These are phyloP conservation scores for Panicum virgatum DNA, from an alignment of 202 grass and related monocot genomes.

Conservation along the genomic window DNA sequence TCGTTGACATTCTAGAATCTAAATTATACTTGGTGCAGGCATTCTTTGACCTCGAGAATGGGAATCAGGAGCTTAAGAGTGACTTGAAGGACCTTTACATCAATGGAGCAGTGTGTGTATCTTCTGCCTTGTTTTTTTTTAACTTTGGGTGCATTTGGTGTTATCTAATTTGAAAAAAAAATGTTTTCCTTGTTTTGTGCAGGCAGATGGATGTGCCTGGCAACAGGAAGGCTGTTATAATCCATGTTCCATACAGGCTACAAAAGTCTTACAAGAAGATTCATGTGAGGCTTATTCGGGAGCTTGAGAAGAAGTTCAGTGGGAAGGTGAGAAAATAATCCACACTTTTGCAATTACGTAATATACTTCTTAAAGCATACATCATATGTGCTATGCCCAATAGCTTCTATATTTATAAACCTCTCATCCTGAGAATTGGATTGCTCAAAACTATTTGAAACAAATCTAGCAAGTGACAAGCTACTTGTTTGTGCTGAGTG, in stretches of 20 bases:
- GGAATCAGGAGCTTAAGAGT: conserved; percentile 59
- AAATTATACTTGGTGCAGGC: conserved; percentile 29
- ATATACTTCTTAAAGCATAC: background rate
- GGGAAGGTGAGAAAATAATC: conserved; percentile 43
- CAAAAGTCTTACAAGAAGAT: conserved; percentile 63
- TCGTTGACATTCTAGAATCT: conserved; percentile 16
- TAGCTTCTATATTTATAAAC: background rate
- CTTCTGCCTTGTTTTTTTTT: background rate
- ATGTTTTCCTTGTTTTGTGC: conserved; percentile 4
- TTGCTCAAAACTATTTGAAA: background rate
- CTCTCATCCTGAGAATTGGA: background rate
- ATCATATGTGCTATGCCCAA: background rate
- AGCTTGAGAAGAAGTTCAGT: conserved; percentile 78
- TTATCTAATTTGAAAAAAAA: background rate
- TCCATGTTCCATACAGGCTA: conserved; percentile 73
- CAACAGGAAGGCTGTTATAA: conserved; percentile 60
- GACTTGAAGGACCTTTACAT: conserved; percentile 77
- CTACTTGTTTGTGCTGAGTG: background rate
- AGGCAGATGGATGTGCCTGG: conserved; percentile 62
- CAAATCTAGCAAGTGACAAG: background rate
- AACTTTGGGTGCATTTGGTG: background rate
- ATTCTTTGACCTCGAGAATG: conserved; percentile 73
- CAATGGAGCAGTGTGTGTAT: conserved; percentile 44
- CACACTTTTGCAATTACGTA: background rate
- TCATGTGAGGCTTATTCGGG: conserved; percentile 67